Base-by-base conservation (phyloP, 495 filamentous ascomycete genomes). In the Aspergillus steynii region DNA sequence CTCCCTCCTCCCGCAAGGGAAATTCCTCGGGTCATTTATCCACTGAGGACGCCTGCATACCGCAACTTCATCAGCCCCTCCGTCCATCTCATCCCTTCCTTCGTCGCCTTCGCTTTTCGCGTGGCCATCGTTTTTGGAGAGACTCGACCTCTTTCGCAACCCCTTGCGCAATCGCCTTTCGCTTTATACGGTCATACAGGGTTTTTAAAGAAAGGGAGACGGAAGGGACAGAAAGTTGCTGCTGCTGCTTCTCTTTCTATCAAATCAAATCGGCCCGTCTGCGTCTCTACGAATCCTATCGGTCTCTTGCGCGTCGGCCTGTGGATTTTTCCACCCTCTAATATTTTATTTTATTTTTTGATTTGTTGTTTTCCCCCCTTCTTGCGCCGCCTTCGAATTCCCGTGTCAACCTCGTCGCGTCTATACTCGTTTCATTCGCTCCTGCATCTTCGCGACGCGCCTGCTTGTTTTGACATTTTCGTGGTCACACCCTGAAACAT, bases 191-290 rank as follows among this genome's bases (percentile, higher is more conserved):
- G 52, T 47, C 62, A 50, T 59, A 8, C 63, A 62, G 51, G 56
- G 45, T 62, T 69, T 69, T 63, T 64, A 68, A 69, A 65, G 63
- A 61, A 69, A 69, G 63, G 66, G 66, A 69, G 61, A 66, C 66
- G 61, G 61, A 69, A 60, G 64, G 61, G 61, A 60, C 56, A 53
- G 50, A 56, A 53, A 55, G 60, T 61, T 67, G 62, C 65, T 67
- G 62, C 65, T 60, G 62, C 61, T 59, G 60, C n/a, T 65, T 62
- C 56, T 59, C 59, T 56, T 68, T 59, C 61, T 53, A 66, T 65
- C 67, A 60, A 61, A 60, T 53, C 45, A 46, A 64, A 61, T 56
- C 61, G 53, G 32, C 58, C 51, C 50, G 53, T 29, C 61, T 27
- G 53, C 52, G 34, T 59, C 37, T 55, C 31, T 61, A 52, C 59